Evolutionary conservation across 805 yeast species (phyloP), one percentile per base, ranked within the genome.

Genomic region (Zygosaccharomyces pseudorouxii): DNA sequence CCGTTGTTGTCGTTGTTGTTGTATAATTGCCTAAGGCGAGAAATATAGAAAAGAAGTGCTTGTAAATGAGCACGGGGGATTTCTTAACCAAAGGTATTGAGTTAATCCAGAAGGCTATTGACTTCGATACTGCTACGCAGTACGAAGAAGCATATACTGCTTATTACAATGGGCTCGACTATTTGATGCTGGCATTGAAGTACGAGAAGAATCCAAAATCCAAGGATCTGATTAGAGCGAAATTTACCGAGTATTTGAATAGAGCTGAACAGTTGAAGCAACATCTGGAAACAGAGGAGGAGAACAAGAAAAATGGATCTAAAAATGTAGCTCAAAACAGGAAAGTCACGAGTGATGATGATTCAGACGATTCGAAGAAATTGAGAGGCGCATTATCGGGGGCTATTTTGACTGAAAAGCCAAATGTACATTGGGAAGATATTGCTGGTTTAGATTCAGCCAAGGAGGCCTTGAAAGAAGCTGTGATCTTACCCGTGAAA

Each of bases 391-490:
- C 98, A 0, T 73, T 93, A 46, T 84, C 96, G 0, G 90, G 96
- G 2, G 95, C 97, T 0, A 90, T 93, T 52, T 73, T 93, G 44
- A 78, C 90, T 33, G 98, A 92, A 60, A 90, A 80, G 51, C 99
- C 99, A 19, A 84, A 93, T 62, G 92, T 93, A 25, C 77, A 78
- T 56, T 93, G 99, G 99, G 83, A 80, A 56, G 99, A 93, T 64
- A 85, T 93, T 54, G 99, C 99, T 1, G 99, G 99, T 23, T 74
- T 93, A 52, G 98, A 92, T 54, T 79, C 81, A 27, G 99, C 99
- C 7, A 93, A 93, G 62, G 98, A 92, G 58, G 96, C 99, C 0
- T 74, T 93, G 50, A 93, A 93, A 66, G 99, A 93, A 71, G 97
- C 98, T 0, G 99, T 93, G 36, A 93, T 93, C 33, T 73, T 93